phyloP scores from a whole-genome alignment of 169 alveolate species.

The Babesia caballi region DNA sequence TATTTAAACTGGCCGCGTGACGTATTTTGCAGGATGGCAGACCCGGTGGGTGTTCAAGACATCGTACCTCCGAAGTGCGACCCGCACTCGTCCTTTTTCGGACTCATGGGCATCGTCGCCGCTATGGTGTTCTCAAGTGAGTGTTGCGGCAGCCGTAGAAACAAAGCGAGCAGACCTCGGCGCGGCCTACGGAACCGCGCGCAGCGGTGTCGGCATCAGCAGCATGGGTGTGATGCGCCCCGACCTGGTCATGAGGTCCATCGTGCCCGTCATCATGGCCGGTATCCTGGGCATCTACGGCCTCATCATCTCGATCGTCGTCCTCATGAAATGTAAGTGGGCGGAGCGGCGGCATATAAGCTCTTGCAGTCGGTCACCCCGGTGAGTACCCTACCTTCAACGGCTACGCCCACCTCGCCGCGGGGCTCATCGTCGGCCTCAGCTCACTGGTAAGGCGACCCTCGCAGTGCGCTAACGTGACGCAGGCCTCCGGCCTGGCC shows the following conservation, averaged over 20 bases:
- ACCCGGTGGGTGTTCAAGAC: not conserved
- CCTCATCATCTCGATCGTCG: slow-evolving; percentile 90
- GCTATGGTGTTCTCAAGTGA: slow-evolving; percentile 96
- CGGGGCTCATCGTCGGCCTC: slow-evolving; percentile 94
- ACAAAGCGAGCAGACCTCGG: slow-evolving; percentile 90
- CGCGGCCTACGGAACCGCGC: slow-evolving; percentile 99
- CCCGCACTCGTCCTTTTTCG: slow-evolving; percentile 94
- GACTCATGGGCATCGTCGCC: slow-evolving; percentile 97
- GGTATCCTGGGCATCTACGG: slow-evolving; percentile 99
- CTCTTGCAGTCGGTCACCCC: slow-evolving; percentile 68
- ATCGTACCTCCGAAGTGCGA: too few species aligned
- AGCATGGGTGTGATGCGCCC: slow-evolving; percentile 99
- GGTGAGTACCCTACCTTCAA: slow-evolving; percentile 79
- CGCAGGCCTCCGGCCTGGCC: slow-evolving; percentile 97
- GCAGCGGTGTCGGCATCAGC: slow-evolving; percentile 98
- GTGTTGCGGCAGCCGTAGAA: not conserved
- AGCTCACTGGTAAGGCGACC: slow-evolving; percentile 78
- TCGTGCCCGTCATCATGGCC: slow-evolving; percentile 99
- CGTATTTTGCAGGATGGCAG: slow-evolving; percentile 10
- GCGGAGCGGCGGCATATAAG: not conserved
- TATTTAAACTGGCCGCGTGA: too few species aligned
- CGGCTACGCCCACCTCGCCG: slow-evolving; percentile 95
- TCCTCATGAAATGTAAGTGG: slow-evolving; percentile 63
- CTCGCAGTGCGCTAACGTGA: not conserved
- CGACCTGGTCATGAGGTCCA: slow-evolving; percentile 97